Percentiles rank a stretch among this genome's conserved stretches.
Conservation (phyloP, 768 basidiomycete genomes). For the Botryobasidium botryosum region DNA sequence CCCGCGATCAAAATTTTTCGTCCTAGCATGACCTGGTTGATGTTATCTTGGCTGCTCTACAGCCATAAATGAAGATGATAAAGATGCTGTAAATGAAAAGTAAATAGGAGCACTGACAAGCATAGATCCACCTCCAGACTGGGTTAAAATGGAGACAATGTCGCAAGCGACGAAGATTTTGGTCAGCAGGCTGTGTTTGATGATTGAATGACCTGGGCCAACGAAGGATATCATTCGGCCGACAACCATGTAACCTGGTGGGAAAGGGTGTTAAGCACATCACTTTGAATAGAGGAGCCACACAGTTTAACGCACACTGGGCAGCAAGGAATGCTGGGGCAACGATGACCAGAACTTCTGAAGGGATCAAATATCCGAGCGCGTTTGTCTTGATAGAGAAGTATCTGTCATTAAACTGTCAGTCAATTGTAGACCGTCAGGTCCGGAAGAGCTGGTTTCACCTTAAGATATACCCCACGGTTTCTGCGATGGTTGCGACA, state of each 20-base stretch:
- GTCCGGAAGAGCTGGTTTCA: background rate
- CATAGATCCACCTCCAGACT: conserved; percentile 7
- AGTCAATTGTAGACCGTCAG: background rate
- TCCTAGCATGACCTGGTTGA: no score
- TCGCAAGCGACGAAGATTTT: conserved; percentile 7
- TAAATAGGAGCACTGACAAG: background rate
- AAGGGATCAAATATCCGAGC: background rate
- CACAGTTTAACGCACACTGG: background rate
- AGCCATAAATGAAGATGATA: no score
- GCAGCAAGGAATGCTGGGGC: conserved; percentile 9
- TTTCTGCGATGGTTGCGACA: background rate
- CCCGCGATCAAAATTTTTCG: conserved; percentile 6
- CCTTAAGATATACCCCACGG: conserved; percentile 6
- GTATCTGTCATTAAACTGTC: background rate
- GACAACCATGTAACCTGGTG: conserved; percentile 12
- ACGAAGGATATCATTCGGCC: conserved; percentile 10
- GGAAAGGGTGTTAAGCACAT: no score
- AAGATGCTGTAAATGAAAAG: no score
- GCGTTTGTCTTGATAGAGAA: background rate
- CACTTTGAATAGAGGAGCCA: background rate
- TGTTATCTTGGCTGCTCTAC: no score
- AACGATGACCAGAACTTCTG: conserved; percentile 2
- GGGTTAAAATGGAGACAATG: conserved; percentile 2
- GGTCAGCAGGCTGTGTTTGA: conserved; percentile 8
- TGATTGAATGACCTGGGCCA: conserved; percentile 3